Percentiles rank a stretch among this genome's conserved stretches.
These are phyloP conservation scores for Panaeolus cyanescens DNA, from an alignment of 768 basidiomycete species.

Conservation along the genomic window DNA sequence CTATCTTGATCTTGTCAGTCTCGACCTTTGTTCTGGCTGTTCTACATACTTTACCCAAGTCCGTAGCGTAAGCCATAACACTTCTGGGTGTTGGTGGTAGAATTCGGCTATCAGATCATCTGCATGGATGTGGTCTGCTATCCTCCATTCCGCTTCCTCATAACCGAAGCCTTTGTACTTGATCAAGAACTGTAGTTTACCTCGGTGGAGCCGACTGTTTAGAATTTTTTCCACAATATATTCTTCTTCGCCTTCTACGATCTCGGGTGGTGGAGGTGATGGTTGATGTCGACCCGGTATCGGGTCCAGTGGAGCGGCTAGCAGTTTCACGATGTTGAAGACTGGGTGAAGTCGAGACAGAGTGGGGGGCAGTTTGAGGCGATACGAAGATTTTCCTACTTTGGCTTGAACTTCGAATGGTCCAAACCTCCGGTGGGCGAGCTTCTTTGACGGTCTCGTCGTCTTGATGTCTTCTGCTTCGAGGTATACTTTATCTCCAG, in stretches of 20 bases:
- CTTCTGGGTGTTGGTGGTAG: no score
- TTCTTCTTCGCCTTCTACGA: conserved; percentile 3
- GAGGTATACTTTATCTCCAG: conserved; percentile 17
- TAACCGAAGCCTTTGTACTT: conserved; percentile 3
- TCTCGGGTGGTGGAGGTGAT: conserved; percentile 18
- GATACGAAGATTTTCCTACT: conserved; percentile 9
- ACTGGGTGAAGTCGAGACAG: conserved; percentile 19
- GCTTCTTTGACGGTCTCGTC: no score
- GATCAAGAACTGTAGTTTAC: conserved; percentile 12
- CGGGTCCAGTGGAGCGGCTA: no score
- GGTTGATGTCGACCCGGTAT: no score
- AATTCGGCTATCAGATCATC: neutral
- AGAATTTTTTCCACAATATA: conserved; percentile 9
- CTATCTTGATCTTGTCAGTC: no score
- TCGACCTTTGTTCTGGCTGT: no score
- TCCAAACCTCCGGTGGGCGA: conserved; percentile 11
- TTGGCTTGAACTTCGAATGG: conserved; percentile 7
- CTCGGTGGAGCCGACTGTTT: conserved; percentile 8
- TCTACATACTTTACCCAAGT: no score
- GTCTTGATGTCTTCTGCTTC: conserved; percentile 6
- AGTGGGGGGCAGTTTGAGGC: conserved; percentile 11
- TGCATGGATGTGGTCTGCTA: no score
- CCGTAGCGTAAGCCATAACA: no score
- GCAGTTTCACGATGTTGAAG: conserved; percentile 11
- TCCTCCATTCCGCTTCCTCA: no score